Evolutionary conservation across 306 rosid species (phyloP), one percentile per base, ranked within the genome.

Genomic region (Cucurbita ficifolia): DNA sequence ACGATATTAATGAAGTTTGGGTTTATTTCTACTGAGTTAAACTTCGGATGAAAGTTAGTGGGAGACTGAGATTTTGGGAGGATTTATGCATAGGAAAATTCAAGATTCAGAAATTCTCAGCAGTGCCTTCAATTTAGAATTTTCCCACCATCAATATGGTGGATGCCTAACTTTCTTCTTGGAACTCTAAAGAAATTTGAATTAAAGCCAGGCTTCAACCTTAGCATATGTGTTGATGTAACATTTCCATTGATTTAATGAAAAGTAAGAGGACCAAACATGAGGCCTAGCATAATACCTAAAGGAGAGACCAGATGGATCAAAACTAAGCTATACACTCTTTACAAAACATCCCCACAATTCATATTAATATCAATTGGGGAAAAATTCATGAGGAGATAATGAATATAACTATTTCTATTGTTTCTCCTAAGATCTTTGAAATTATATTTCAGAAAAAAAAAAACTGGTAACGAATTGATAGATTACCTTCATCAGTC

Each of bases 401-500:
- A n/a, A n/a, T n/a, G n/a, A n/a, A n/a, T n/a, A n/a, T n/a, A n/a
- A n/a, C n/a, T n/a, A n/a, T n/a, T n/a, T n/a, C n/a, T n/a, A n/a
- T n/a, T n/a, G n/a, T n/a, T n/a, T n/a, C n/a, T n/a, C n/a, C n/a
- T n/a, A n/a, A n/a, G n/a, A n/a, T n/a, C n/a, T n/a, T n/a, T 13
- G 11, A 69, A 69, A 69, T 69, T 16, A 45, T 69, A 22, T 69
- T 5, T 13, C 33, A 29, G 33, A 29, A 7, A 8, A 43, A 8
- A 8, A 24, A 68, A 10, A 64, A 45, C 5, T 42, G 39, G n/a
- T 2, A 38, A 60, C n/a, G 5, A 75, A 48, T 38, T 33, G 40
- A 60, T 24, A 65, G 73, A 72, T 84, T 80, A 94, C 99, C 99
- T 94, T 79, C 78, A 94, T 83, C 84, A 91, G 77, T 77, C 99